Conservation (phyloP, 106 monocot species). For the Dioscorea zingiberensis region DNA sequence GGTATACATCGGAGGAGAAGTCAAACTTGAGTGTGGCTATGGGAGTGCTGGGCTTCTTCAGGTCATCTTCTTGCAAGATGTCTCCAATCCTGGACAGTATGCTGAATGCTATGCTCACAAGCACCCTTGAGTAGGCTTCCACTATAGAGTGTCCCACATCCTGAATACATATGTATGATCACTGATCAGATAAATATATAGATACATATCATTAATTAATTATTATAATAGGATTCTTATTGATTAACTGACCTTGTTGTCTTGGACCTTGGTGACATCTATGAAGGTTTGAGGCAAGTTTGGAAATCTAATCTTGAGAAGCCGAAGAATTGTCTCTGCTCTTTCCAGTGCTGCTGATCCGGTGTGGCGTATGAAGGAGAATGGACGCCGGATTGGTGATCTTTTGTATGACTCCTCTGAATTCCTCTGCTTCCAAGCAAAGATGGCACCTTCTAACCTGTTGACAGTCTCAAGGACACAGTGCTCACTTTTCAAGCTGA, state of each 20-base stretch:
- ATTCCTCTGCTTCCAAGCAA: conserved; percentile 60
- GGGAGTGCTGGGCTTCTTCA: conserved; percentile 80
- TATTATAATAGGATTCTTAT: neutral
- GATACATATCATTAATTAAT: neutral
- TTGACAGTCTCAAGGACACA: conserved; percentile 73
- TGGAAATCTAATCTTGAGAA: conserved; percentile 66
- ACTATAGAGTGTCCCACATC: conserved; percentile 76
- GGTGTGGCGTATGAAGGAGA: conserved; percentile 43
- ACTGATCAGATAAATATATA: neutral
- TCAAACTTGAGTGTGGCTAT: conserved; percentile 73
- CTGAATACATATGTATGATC: conserved; percentile 14
- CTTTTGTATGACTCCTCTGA: conserved; percentile 35
- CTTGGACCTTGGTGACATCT: conserved; percentile 70
- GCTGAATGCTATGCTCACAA: conserved; percentile 73
- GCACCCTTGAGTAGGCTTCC: conserved; percentile 88
- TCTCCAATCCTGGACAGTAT: conserved; percentile 85
- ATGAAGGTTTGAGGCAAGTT: conserved; percentile 83
- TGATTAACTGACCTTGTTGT: conserved; percentile 59
- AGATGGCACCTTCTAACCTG: conserved; percentile 59
- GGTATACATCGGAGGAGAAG: conserved; percentile 74
- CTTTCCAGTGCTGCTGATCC: conserved; percentile 31
- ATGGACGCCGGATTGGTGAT: conserved; percentile 32
- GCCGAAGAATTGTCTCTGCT: conserved; percentile 53
- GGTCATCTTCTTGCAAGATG: conserved; percentile 80
- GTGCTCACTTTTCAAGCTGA: conserved; percentile 74